These are phyloP conservation scores for Phytopythium vexans DNA, from an alignment of 352 stramenopile species.

Conservation along the genomic window DNA sequence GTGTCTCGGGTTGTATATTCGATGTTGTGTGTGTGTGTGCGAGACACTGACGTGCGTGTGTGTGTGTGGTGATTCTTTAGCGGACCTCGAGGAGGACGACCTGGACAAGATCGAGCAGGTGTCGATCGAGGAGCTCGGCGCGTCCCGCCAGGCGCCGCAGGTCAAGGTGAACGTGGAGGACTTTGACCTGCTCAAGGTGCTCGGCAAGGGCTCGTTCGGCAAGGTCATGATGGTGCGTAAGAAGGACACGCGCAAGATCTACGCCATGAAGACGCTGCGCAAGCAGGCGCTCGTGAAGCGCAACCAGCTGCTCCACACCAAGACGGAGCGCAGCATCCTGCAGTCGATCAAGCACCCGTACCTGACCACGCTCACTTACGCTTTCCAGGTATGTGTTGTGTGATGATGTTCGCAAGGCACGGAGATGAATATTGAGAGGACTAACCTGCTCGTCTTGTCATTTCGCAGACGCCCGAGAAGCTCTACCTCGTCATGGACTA, in stretches of 20 bases:
- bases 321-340: slow-evolving; percentile 92
- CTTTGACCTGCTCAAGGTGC: slow-evolving; percentile 92
- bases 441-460: slow-evolving; percentile 13
- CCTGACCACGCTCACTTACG: slow-evolving; percentile 83
- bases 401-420: background rate
- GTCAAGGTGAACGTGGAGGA: slow-evolving; percentile 90
- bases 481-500: slow-evolving; percentile 95
- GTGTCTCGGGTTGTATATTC: background rate
- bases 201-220: slow-evolving; percentile 94
- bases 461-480: slow-evolving; percentile 86
- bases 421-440: slow-evolving; percentile 6
- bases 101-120: slow-evolving; percentile 78
- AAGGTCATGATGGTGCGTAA: slow-evolving; percentile 96
- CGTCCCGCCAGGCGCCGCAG: slow-evolving; percentile 37
- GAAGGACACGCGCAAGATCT: slow-evolving; percentile 93
- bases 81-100: slow-evolving; percentile 80
- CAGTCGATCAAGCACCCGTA: slow-evolving; percentile 93
- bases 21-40: background rate
- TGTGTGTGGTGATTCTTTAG: slow-evolving; percentile 18
- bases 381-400: slow-evolving; percentile 52
- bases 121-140: slow-evolving; percentile 79
- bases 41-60: slow-evolving; percentile 6
- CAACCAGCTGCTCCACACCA: slow-evolving; percentile 93
- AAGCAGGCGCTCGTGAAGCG: slow-evolving; percentile 92
- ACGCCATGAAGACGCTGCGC: slow-evolving; percentile 95